Base-by-base conservation (phyloP, 352 stramenopile genomes). In the Globisporangium iwayamae region DNA sequence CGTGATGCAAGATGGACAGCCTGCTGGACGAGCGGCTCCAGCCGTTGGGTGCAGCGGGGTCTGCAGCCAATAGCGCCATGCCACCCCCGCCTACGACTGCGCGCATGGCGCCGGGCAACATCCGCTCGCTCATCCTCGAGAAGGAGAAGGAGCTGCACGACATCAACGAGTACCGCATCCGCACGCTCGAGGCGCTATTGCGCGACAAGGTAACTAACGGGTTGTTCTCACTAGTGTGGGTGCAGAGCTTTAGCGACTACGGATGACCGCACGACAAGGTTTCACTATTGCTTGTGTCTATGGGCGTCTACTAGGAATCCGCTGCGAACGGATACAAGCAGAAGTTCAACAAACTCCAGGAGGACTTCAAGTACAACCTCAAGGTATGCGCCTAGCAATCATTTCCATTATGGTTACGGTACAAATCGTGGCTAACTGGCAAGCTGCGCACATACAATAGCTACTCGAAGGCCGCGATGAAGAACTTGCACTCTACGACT, bases 341-440 rank as follows among this genome's bases (percentile, higher is more conserved):
- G 59, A 85, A 89, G 69, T 85, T 96, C 18, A 72, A 58, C 63
- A 96, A 96, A 65, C 71, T 97, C 30, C 89, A 96, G 64, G 89
- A 97, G 58, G 91, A 97, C 70, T 97, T 97, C 80, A 91, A 95
- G 68, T 97, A 97, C 76, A 97, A 97, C 65, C 73, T 97, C 48
- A 94, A 94, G 76, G 69, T 70, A 56, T 50, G 51, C 3, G 10
- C 55, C n/a, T 11, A 41, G 7, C 36, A 41, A 10, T 11, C 28
- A 9, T 28, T 1, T 8, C 38, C 22, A 7, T 36, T 13, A 13
- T 41, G 10, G 8, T 10, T 41, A 13, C 10, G 2, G 16, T 41
- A 13, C 36, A 14, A 38, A 38, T 38, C 34, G 6, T 7, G 34
- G 9, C 6, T 38, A 7, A 38, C 34, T 9, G 6, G 34, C 9